Conservation (phyloP, 768 basidiomycete genomes). For the Dictyophora rubrovolvata region DNA sequence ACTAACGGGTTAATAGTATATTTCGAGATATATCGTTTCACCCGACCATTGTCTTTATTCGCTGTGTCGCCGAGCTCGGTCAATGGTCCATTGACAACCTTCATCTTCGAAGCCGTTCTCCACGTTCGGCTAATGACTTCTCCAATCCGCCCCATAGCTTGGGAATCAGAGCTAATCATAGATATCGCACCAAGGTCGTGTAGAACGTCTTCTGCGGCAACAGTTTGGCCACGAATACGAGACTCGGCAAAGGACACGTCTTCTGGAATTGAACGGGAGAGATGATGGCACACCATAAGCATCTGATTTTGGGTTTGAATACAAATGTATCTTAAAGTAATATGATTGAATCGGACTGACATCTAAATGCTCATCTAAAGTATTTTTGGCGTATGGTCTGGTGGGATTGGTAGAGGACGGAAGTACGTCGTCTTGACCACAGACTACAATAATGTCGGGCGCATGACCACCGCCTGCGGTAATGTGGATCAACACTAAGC, state of each 20-base stretch:
- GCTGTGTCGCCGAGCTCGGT: conserved; percentile 55
- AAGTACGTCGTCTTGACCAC: conserved; percentile 77
- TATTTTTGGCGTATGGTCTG: conserved; percentile 82
- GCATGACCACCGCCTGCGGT: conserved; percentile 81
- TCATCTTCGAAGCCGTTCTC: conserved; percentile 96
- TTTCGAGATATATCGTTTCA: conserved; percentile 92
- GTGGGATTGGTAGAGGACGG: conserved; percentile 98
- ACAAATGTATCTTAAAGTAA: neutral
- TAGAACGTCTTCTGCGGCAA: conserved; percentile 94
- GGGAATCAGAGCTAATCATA: conserved; percentile 94
- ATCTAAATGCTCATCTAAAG: conserved; percentile 93
- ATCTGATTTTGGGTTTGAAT: conserved; percentile 43
- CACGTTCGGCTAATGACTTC: conserved; percentile 90
- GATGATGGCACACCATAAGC: conserved; percentile 99
- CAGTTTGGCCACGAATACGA: conserved; percentile 90
- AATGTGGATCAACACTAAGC: neutral
- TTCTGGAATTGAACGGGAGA: conserved; percentile 84
- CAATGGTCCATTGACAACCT: conserved; percentile 66
- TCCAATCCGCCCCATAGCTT: conserved; percentile 97
- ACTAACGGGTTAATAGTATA: conserved; percentile 96
- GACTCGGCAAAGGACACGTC: conserved; percentile 96
- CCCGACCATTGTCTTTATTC: conserved; percentile 74
- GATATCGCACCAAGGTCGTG: conserved; percentile 91
- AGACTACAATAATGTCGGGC: conserved; percentile 97
- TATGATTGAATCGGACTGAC: conserved; percentile 49